Evolutionary conservation across 495 filamentous ascomycete genomes (phyloP), one percentile per base, ranked within the genome.

Genomic region (Trichoderma orchidacearum): DNA sequence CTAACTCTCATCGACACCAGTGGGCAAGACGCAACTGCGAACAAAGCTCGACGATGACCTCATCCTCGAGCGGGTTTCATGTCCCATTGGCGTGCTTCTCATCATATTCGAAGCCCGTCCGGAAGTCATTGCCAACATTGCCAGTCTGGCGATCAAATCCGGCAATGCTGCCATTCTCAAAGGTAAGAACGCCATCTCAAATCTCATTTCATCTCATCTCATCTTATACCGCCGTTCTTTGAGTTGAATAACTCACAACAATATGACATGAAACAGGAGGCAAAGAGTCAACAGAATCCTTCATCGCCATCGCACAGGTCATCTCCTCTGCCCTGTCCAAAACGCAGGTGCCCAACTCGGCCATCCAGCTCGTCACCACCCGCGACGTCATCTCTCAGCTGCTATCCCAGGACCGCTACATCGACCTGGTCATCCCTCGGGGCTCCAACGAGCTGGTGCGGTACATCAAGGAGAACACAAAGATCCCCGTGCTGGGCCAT

Each of bases 71-170:
- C 83, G 89, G 63, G 82, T 95, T 23, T 87, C 88, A 28, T 96
- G 89, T 64, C 93, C 93, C 1, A 97, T 99, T 60, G 93, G 93
- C 51, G 91, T 96, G 21, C 80, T 99, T 25, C 76, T 98, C 51
- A 95, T 97, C 61, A 97, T 98, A 58, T 98, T 98, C 64, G 93
- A 98, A 71, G 94, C 94, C 23, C 86, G 93, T 29, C 93, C 93
- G 8, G 93, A 99, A 68, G 94, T 99, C 56, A 99, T 99, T 67
- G 93, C 94, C 41, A 99, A 99, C 64, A 97, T 99, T 59, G 89
- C 92, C 55, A 86, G 94, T n/a, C 76, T 99, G 32, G 90, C 94
- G 11, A 85, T 99, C 60, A 99, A 99, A 68, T 96, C 93, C 15
- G 93, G 90, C 56, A 99, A 99, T 73, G 86, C 93, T 27, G 93